Conservation (phyloP, 768 basidiomycete genomes). For the Punctularia strigosozonata region DNA sequence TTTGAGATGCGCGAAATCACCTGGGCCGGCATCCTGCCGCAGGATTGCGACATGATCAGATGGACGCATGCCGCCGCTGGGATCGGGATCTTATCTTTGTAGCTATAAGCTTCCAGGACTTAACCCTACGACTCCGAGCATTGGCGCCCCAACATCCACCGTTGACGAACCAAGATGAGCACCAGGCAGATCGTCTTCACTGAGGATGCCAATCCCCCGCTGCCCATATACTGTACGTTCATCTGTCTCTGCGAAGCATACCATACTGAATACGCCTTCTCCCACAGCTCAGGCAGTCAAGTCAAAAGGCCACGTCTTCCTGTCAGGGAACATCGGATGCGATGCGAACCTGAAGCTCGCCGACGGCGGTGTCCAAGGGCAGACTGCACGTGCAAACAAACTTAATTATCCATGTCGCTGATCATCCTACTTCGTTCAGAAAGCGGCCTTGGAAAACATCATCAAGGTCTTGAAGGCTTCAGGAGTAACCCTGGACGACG, state of each 20-base stretch:
- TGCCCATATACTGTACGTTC: slow-evolving; percentile 23
- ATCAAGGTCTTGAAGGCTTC: slow-evolving; percentile 23
- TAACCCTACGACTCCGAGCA: too few species aligned
- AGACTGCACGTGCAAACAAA: neutral
- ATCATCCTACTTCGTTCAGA: slow-evolving; percentile 11
- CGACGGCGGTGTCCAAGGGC: neutral
- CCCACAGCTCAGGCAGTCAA: neutral
- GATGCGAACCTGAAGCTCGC: neutral
- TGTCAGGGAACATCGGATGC: neutral
- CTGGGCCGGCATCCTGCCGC: too few species aligned
- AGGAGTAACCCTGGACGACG: slow-evolving; percentile 22
- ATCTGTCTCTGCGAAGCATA: too few species aligned
- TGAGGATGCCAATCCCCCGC: slow-evolving; percentile 20
- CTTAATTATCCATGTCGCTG: neutral
- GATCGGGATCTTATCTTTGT: too few species aligned
- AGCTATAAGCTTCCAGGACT: too few species aligned
- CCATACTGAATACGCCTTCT: too few species aligned
- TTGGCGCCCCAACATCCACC: too few species aligned
- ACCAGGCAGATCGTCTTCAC: slow-evolving; percentile 18
- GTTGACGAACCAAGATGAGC: too few species aligned
- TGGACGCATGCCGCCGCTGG: too few species aligned
- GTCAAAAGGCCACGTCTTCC: neutral
- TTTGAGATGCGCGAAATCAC: too few species aligned
- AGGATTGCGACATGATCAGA: too few species aligned
- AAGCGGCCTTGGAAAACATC: slow-evolving; percentile 27